Percentiles rank a stretch among this genome's conserved stretches.
Evolutionary conservation across 2,329 filamentous ascomycete genomes (phyloP).

Genomic region (Pseudopyricularia cyperi): DNA sequence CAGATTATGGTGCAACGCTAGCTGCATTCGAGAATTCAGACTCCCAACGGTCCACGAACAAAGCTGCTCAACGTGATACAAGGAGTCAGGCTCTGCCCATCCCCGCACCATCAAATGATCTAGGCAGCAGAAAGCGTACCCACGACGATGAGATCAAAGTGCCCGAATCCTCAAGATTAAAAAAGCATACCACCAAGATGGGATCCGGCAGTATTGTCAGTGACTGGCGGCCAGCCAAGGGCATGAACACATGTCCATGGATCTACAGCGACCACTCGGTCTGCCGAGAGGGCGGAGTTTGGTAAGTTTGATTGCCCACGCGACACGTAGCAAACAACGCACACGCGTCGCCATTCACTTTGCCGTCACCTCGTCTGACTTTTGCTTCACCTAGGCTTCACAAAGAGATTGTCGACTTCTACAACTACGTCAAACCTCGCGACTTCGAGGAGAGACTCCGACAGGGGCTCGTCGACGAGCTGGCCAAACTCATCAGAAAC

Average conservation of each 20-base stretch:
- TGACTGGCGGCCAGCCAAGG: conserved; percentile 34
- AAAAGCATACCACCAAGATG: conserved; percentile 32
- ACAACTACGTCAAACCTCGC: conserved; percentile 67
- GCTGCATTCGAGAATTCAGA: background rate
- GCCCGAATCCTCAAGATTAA: conserved; percentile 36
- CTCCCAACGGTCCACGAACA: background rate
- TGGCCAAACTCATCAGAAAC: conserved; percentile 45
- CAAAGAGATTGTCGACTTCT: conserved; percentile 83
- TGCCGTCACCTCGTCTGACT: conserved; percentile 5
- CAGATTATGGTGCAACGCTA: background rate
- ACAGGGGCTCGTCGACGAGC: conserved; percentile 54
- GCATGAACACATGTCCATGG: conserved; percentile 50
- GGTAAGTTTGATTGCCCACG: conserved; percentile 30
- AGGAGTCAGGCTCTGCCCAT: background rate
- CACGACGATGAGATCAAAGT: conserved; percentile 53
- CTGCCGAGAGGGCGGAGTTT: conserved; percentile 38
- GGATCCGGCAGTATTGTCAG: conserved; percentile 31
- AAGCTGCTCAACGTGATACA: background rate
- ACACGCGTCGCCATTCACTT: background rate
- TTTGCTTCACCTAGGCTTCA: conserved; percentile 49
- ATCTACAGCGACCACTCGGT: conserved; percentile 36
- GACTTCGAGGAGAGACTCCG: conserved; percentile 68
- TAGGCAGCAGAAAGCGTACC: conserved; percentile 53
- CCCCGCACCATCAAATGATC: background rate
- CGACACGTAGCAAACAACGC: background rate